These are phyloP conservation scores for Dillenia suffruticosa DNA, from an alignment of 164 flowering plant species.

Conservation along the genomic window DNA sequence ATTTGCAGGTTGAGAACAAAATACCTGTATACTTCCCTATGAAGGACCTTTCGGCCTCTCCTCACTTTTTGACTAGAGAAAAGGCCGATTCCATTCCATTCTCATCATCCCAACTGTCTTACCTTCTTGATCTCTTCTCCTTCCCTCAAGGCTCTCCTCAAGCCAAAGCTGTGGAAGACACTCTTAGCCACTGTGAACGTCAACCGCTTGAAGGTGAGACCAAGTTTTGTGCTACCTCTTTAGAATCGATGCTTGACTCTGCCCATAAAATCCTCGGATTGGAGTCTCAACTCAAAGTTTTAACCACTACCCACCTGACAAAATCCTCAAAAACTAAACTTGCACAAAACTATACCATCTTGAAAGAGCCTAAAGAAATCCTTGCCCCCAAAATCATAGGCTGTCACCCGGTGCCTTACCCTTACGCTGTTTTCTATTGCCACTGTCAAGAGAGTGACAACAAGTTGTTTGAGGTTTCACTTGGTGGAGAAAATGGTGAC, in stretches of 20 bases:
- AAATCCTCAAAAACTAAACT: conserved; percentile 9
- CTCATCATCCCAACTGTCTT: conserved; percentile 20
- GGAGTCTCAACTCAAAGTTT: conserved; percentile 12
- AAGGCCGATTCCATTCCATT: conserved; percentile 39
- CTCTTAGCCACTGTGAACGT: conserved; percentile 28
- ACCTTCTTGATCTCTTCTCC: conserved; percentile 35
- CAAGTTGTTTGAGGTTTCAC: conserved; percentile 25
- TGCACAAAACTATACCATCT: conserved; percentile 36
- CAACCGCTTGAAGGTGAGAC: conserved; percentile 33
- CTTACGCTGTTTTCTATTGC: conserved; percentile 50
- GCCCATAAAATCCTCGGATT: conserved; percentile 20
- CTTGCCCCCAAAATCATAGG: conserved; percentile 30
- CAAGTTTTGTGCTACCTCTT: conserved; percentile 44
- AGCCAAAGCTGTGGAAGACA: conserved; percentile 25
- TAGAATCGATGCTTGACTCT: conserved; percentile 13
- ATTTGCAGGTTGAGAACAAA: conserved; percentile 18
- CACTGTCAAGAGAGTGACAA: conserved; percentile 31
- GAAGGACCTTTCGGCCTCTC: conserved; percentile 18
- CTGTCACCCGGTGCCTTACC: conserved; percentile 55
- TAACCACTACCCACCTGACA: conserved; percentile 25
- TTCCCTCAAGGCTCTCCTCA: conserved; percentile 8
- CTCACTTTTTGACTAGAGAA: conserved; percentile 21
- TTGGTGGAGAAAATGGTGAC: conserved; percentile 40
- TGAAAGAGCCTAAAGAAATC: conserved; percentile 17
- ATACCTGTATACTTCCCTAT: conserved; percentile 27